Percentiles rank a stretch among this genome's conserved stretches.
Conservation (phyloP, 306 rosid species). For the Dryas drummondii region DNA sequence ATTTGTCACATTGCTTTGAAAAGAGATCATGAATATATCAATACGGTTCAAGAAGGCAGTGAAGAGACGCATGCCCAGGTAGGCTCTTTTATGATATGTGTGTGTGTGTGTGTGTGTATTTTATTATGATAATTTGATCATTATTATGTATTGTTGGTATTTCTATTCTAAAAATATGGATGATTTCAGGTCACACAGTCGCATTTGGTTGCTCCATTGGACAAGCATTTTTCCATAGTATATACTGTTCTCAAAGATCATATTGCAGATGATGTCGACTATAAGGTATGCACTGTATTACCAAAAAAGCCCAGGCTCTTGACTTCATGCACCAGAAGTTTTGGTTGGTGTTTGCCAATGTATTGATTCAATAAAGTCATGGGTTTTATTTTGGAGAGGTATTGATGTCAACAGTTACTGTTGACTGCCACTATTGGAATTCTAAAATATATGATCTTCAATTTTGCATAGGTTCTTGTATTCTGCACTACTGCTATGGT, state of each 20-base stretch:
- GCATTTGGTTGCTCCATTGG: slow-evolving; percentile 76
- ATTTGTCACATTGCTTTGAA: slow-evolving; percentile 83
- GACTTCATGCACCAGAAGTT: neutral
- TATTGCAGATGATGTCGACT: slow-evolving; percentile 84
- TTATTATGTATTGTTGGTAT: neutral
- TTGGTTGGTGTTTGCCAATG: neutral
- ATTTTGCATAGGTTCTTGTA: slow-evolving; percentile 67
- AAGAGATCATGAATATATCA: slow-evolving; percentile 85
- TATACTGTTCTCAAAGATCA: slow-evolving; percentile 77
- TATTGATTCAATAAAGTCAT: neutral
- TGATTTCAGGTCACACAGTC: slow-evolving; percentile 77
- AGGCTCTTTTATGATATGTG: slow-evolving; percentile 11
- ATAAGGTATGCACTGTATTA: slow-evolving; percentile 60
- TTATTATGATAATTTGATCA: neutral
- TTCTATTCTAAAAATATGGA: slow-evolving; percentile 24
- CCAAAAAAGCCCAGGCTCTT: slow-evolving; percentile 4
- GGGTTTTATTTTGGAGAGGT: slow-evolving; percentile 6
- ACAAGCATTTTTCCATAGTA: slow-evolving; percentile 68
- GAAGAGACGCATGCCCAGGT: slow-evolving; percentile 96
- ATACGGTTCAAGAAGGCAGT: slow-evolving; percentile 79
- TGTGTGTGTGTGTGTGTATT: neutral
- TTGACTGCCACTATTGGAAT: neutral
- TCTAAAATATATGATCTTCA: neutral
- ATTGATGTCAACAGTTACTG: neutral
- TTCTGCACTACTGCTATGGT: slow-evolving; percentile 99